Base-by-base conservation (phyloP, 257 asterid genomes). In the Solanum medicagineum region DNA sequence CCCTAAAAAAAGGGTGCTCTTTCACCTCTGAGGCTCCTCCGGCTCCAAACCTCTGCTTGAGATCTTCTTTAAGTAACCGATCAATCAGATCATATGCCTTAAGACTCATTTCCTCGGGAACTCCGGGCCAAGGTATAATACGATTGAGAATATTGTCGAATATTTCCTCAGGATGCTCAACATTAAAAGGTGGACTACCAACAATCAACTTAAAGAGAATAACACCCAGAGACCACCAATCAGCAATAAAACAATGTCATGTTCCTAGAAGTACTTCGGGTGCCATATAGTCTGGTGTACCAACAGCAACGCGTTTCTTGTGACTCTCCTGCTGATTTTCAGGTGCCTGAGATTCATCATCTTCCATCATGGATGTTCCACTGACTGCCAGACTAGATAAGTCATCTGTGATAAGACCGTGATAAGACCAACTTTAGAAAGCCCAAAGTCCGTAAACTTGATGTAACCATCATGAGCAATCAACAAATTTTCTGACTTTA, bases 261-360 rank as follows among this genome's bases (percentile, higher is more conserved):
- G 98, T 96, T 91, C 99, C 98, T 80, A 96, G 94, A 91, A 96
- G 99, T 89, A 96, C 95, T 90, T 96, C 99, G 65, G 98, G 99
- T 83, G 99, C 99, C 94, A 96, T 89, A 90, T 96, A 96, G 89
- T 96, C 99, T 75, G 98, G 99, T 77, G 98, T 96, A 81, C 99
- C 99, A 87, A 95, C 99, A 89, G 97, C 99, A 9, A 98, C 93
- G 83, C 98, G 97, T 84, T 94, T 94, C 65, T 92, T 90, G 68
- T 93, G 97, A 91, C 98, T 90, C 88, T 92, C 98, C 84, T 89
- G 91, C 84, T 93, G 98, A 89, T 90, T 93, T 89, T 94, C 92
- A 8, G 93, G 87, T 75, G 91, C 89, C 56, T 92, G 98, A 54
- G 92, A 92, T 86, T 96, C 97, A 86, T 96, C 98, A 81, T 95